Evolutionary conservation across 1,284 basidiomycete species (phyloP).

Genomic region (Vanrija sp.): DNA sequence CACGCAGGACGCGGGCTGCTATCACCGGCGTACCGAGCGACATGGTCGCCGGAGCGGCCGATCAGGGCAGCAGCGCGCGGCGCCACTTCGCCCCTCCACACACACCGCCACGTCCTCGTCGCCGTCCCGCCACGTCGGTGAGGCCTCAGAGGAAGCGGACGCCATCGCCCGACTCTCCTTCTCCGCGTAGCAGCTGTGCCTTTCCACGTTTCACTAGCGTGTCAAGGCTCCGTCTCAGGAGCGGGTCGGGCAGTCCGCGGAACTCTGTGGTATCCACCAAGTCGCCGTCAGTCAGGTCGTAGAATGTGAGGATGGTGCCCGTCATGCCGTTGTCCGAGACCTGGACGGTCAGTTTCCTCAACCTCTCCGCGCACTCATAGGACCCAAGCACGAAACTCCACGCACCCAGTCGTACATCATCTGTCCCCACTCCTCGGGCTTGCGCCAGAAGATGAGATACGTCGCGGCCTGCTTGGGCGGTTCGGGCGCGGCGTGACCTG

Average conservation of each 20-base stretch:
- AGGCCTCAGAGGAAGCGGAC: constrained; percentile 51
- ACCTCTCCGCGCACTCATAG: neutral
- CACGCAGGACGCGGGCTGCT: too few species aligned
- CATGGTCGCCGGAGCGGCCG: too few species aligned
- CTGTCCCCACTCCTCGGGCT: constrained; percentile 55
- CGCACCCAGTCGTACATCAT: constrained; percentile 55
- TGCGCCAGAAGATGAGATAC: constrained; percentile 53
- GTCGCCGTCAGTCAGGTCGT: constrained; percentile 55
- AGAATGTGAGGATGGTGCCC: constrained; percentile 55
- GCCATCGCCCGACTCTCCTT: constrained; percentile 51
- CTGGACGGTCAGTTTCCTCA: constrained; percentile 21
- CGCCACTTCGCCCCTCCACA: too few species aligned
- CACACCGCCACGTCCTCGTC: neutral
- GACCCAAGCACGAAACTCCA: neutral
- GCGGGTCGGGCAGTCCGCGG: constrained; percentile 45
- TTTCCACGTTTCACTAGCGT: constrained; percentile 52
- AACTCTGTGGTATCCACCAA: constrained; percentile 52
- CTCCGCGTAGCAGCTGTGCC: constrained; percentile 53
- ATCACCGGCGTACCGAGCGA: too few species aligned
- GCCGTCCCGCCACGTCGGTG: neutral
- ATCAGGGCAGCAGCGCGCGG: too few species aligned
- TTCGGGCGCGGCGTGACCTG: constrained; percentile 42
- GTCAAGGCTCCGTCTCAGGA: constrained; percentile 52
- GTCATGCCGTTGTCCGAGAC: constrained; percentile 53
- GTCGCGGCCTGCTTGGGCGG: constrained; percentile 42